phyloP scores from a whole-genome alignment of 352 stramenopile genomes.

The Pythium dissotocum region DNA sequence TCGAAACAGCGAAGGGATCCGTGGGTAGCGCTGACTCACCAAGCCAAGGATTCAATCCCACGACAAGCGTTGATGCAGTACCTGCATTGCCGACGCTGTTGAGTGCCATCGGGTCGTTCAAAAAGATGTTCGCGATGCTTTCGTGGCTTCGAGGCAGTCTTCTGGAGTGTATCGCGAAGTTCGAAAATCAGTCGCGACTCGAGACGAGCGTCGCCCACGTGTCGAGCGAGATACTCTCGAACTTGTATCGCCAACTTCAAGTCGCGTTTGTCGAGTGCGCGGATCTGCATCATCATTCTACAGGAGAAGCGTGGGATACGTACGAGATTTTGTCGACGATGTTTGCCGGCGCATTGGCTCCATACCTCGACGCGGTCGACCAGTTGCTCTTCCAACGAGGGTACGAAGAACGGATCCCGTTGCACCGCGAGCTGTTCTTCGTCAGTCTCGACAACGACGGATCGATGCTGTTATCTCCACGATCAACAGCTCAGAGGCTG shows the following conservation, averaged over 20 bases:
- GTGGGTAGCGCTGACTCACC: background rate
- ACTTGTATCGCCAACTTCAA: constrained; percentile 48
- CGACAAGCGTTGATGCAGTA: background rate
- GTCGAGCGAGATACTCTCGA: constrained; percentile 41
- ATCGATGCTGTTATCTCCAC: constrained; percentile 23
- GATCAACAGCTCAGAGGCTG: constrained; percentile 12
- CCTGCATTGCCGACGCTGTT: constrained; percentile 41
- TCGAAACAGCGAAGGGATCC: background rate
- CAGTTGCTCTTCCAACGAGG: constrained; percentile 49
- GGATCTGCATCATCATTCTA: background rate
- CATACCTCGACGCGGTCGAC: constrained; percentile 57
- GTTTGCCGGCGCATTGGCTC: constrained; percentile 43
- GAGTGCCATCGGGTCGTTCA: constrained; percentile 40
- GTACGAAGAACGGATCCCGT: constrained; percentile 37
- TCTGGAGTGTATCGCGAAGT: constrained; percentile 33
- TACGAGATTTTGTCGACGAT: constrained; percentile 51
- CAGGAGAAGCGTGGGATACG: constrained; percentile 28
- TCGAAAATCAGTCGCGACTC: constrained; percentile 27
- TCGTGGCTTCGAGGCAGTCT: constrained; percentile 45
- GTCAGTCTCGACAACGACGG: background rate
- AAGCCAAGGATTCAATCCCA: background rate
- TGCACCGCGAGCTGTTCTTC: constrained; percentile 65
- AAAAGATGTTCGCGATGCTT: constrained; percentile 44
- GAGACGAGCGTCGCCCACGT: constrained; percentile 38
- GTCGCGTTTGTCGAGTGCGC: constrained; percentile 39